A percentile compares a stretch with the other conserved stretches of the same genome.
Evolutionary conservation across 2,329 filamentous ascomycete genomes (phyloP).

Genomic region (Alternaria triticimaculans): DNA sequence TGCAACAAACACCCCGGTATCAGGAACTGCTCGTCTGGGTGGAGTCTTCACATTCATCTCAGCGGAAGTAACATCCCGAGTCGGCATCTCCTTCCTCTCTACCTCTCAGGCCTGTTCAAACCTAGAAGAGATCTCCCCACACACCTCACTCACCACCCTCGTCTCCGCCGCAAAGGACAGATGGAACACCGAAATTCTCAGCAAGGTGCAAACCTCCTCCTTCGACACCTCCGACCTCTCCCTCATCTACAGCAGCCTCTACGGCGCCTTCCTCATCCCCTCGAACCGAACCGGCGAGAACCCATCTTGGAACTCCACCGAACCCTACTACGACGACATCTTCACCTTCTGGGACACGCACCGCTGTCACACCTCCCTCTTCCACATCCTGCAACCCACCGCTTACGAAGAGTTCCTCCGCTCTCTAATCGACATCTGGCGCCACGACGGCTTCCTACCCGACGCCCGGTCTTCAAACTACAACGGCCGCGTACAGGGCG

Average conservation of each 20-base stretch:
- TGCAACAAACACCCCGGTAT: conserved; percentile 21
- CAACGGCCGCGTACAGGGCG: conserved; percentile 73
- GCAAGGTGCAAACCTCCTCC: conserved; percentile 67
- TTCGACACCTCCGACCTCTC: conserved; percentile 63
- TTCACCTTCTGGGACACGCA: conserved; percentile 73
- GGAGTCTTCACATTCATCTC: conserved; percentile 62
- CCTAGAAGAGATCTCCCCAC: conserved; percentile 63
- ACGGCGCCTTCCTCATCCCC: conserved; percentile 73
- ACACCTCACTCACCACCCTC: conserved; percentile 54
- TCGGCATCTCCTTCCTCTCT: conserved; percentile 74
- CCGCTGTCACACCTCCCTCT: conserved; percentile 68
- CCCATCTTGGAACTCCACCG: conserved; percentile 63
- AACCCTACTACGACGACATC: conserved; percentile 75
- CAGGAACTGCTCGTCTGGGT: conserved; percentile 43
- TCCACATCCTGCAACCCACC: conserved; percentile 69
- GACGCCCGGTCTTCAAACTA: conserved; percentile 72
- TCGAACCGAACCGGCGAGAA: conserved; percentile 76
- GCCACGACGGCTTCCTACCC: conserved; percentile 68
- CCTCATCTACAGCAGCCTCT: conserved; percentile 71
- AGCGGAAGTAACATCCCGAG: conserved; percentile 60
- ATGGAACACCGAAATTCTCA: conserved; percentile 69
- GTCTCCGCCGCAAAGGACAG: conserved; percentile 56
- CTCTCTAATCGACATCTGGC: conserved; percentile 72
- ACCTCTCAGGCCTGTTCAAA: conserved; percentile 65
- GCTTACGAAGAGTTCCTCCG: conserved; percentile 71